Percentiles rank a stretch among this genome's conserved stretches.
Conservation (phyloP, 208 protist species). For the Ichthyophonus hoferi region DNA sequence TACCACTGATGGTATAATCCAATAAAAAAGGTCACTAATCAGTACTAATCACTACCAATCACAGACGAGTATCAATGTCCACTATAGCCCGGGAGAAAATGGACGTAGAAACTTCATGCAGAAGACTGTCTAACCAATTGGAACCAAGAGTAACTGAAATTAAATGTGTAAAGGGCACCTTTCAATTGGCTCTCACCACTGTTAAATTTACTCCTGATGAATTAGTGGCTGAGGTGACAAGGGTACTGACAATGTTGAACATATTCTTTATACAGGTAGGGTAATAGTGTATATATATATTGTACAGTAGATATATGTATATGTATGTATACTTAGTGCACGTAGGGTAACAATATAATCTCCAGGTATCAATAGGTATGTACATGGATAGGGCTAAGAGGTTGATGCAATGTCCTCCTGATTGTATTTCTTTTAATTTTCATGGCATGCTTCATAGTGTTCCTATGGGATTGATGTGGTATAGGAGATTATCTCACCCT, state of each 20-base stretch:
- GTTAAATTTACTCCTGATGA: conserved; percentile 1
- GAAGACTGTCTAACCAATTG: not conserved
- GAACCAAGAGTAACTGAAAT: not conserved
- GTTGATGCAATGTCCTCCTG: too few relatives aligned
- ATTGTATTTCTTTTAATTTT: too few relatives aligned
- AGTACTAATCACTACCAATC: too few relatives aligned
- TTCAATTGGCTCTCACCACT: not conserved
- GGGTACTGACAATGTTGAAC: conserved; percentile 19
- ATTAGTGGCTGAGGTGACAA: not conserved
- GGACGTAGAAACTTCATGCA: not conserved
- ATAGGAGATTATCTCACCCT: too few relatives aligned
- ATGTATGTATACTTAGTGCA: not conserved
- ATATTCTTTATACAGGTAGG: conserved; percentile 20
- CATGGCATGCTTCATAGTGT: too few relatives aligned
- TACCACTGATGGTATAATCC: too few relatives aligned
- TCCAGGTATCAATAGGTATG: too few relatives aligned
- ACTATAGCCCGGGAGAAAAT: not conserved
- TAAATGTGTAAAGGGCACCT: not conserved
- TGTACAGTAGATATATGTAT: not conserved
- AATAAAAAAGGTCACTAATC: too few relatives aligned
- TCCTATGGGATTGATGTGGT: too few relatives aligned
- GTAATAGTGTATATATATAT: too few relatives aligned
- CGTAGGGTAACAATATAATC: too few relatives aligned
- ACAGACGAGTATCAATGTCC: not conserved
- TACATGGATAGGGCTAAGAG: too few relatives aligned